phyloP scores from a whole-genome alignment of 331 rosid genomes.

The Arachis monticola region DNA sequence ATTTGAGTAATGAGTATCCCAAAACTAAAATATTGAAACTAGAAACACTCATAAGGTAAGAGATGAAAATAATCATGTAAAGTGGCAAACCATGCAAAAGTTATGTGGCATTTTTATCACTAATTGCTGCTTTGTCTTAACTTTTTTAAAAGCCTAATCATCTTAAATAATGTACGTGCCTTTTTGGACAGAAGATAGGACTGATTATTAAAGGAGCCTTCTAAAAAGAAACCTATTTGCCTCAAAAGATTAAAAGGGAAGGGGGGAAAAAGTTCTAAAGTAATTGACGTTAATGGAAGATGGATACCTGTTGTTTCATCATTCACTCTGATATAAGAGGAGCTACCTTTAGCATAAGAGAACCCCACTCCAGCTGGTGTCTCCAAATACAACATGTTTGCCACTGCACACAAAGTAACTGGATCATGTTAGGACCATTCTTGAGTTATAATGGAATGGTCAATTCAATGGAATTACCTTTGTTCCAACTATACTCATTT shows the following conservation, averaged over 20 bases:
- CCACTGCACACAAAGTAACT: conserved; percentile 48
- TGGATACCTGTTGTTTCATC: conserved; percentile 64
- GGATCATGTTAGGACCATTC: conserved; percentile 9
- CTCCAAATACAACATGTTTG: conserved; percentile 74
- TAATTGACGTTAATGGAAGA: background rate
- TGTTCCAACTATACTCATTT: conserved; percentile 68
- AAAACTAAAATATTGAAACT: conserved; percentile 11
- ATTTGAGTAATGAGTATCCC: background rate
- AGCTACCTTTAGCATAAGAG: conserved; percentile 58
- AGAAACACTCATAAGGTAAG: conserved; percentile 8
- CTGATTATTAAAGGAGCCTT: conserved; percentile 36
- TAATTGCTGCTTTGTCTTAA: conserved; percentile 35
- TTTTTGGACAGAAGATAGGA: conserved; percentile 37
- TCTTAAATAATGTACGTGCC: conserved; percentile 28
- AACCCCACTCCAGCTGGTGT: conserved; percentile 85
- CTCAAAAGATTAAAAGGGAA: conserved; percentile 26
- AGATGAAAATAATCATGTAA: conserved; percentile 21
- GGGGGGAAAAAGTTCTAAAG: conserved; percentile 5
- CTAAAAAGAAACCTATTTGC: conserved; percentile 17
- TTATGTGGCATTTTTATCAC: conserved; percentile 23
- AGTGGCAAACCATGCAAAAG: conserved; percentile 24
- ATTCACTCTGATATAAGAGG: conserved; percentile 52
- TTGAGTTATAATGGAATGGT: conserved; percentile 13
- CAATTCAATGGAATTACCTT: conserved; percentile 44
- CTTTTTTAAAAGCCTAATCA: conserved; percentile 46